phyloP scores from a whole-genome alignment of 2,329 filamentous ascomycete species.

The Alternaria panax region DNA sequence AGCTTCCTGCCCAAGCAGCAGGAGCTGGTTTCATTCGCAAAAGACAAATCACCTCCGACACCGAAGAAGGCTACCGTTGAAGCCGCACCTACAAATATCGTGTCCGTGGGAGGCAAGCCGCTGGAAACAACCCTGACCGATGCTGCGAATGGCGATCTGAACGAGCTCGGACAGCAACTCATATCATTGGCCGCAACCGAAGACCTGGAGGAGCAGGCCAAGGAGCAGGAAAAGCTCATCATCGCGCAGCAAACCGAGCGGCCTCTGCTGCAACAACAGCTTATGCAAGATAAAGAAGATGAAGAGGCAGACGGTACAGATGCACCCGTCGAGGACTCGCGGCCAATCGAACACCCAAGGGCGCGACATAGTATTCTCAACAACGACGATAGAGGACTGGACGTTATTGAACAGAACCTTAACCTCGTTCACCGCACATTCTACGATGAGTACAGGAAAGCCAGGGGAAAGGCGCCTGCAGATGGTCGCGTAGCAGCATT shows the following conservation, averaged over 20 bases:
- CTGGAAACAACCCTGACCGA: slow-evolving; percentile 27
- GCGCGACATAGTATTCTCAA: slow-evolving; percentile 79
- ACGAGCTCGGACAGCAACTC: slow-evolving; percentile 75
- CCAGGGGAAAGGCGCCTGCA: slow-evolving; percentile 50
- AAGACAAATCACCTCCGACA: slow-evolving; percentile 25
- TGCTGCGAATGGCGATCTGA: slow-evolving; percentile 55
- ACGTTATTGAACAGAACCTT: slow-evolving; percentile 77
- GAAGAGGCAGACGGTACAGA: slow-evolving; percentile 64
- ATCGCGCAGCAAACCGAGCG: slow-evolving; percentile 89
- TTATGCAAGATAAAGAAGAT: slow-evolving; percentile 86
- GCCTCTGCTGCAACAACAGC: slow-evolving; percentile 89
- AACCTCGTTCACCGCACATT: slow-evolving; percentile 78
- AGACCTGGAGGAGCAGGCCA: slow-evolving; percentile 77
- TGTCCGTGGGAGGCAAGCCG: slow-evolving; percentile 34
- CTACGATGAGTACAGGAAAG: slow-evolving; percentile 79
- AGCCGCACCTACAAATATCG: slow-evolving; percentile 20
- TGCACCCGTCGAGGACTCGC: slow-evolving; percentile 47
- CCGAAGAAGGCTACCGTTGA: slow-evolving; percentile 26
- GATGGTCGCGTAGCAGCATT: slow-evolving; percentile 59
- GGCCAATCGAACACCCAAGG: slow-evolving; percentile 46
- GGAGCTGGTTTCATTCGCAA: slow-evolving; percentile 41
- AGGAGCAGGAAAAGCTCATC: slow-evolving; percentile 85
- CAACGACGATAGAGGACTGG: slow-evolving; percentile 86
- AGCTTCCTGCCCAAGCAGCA: slow-evolving; percentile 86
- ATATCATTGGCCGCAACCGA: slow-evolving; percentile 78